phyloP scores from a whole-genome alignment of 2,329 filamentous ascomycete genomes.

The Aureobasidium sp. region DNA sequence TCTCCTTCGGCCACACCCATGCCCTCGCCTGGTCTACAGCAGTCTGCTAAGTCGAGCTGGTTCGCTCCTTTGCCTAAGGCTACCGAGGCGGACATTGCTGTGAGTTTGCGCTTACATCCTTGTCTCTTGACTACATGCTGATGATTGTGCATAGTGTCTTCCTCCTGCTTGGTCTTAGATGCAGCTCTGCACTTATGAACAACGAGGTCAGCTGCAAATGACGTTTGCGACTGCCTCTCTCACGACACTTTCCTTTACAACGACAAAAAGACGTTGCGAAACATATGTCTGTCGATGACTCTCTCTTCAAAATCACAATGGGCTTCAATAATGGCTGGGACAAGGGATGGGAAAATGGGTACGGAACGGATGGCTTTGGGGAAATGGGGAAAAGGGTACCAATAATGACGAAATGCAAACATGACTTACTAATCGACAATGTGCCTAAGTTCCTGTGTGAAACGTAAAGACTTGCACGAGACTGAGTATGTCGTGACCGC shows the following conservation, averaged over 20 bases:
- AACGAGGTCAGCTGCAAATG: neutral
- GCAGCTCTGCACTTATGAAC: neutral
- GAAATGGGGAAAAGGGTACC: neutral
- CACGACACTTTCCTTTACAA: neutral
- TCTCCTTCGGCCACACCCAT: slow-evolving; percentile 14
- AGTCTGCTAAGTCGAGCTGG: slow-evolving; percentile 8
- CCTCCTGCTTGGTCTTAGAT: slow-evolving; percentile 13
- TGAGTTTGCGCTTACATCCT: neutral
- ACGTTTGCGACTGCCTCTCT: neutral
- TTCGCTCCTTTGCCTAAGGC: slow-evolving; percentile 15
- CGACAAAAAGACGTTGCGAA: neutral
- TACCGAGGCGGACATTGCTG: slow-evolving; percentile 1
- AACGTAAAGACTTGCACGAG: neutral
- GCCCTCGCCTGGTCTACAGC: slow-evolving; percentile 14
- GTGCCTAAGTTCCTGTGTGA: neutral
- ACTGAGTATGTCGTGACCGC: neutral
- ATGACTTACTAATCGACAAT: neutral
- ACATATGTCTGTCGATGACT: neutral
- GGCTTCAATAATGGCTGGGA: neutral
- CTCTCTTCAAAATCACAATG: neutral
- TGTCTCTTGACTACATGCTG: neutral
- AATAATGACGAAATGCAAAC: neutral
- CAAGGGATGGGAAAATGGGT: neutral
- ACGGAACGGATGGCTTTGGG: neutral
- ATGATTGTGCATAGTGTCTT: neutral